phyloP scores from a whole-genome alignment of 805 yeast species.

The Grigorovia transvaalensis region DNA sequence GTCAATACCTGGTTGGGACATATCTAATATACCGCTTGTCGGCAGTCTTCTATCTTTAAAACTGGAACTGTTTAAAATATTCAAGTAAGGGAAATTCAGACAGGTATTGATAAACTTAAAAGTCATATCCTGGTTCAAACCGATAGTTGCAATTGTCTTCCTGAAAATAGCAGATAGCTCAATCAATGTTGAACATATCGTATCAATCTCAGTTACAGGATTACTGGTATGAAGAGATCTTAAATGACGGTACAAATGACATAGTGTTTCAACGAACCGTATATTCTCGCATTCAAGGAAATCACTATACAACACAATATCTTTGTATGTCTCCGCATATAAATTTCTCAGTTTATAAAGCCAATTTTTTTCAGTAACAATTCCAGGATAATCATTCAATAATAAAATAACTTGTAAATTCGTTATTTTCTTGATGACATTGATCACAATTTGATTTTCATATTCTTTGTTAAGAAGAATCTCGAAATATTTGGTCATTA shows the following conservation, averaged over 20 bases:
- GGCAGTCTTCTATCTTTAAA: conserved; percentile 18
- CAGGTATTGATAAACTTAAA: conserved; percentile 16
- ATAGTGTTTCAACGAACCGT: conserved; percentile 8
- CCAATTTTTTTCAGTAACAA: not conserved
- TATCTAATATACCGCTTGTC: not conserved
- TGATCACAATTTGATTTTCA: conserved; percentile 19
- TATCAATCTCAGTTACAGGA: not conserved
- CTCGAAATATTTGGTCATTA: conserved; percentile 10
- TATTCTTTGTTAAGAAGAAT: conserved; percentile 18
- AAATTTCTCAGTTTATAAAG: conserved; percentile 17
- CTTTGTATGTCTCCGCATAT: conserved; percentile 25
- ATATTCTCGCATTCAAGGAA: conserved; percentile 18
- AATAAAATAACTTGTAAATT: conserved; percentile 27
- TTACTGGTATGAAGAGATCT: conserved; percentile 7
- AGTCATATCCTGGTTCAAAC: conserved; percentile 9
- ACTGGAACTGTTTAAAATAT: conserved; percentile 6
- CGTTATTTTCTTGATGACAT: conserved; percentile 24
- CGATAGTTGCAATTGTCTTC: conserved; percentile 7
- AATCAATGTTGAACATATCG: conserved; percentile 5
- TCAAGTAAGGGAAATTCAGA: conserved; percentile 15
- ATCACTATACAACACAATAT: conserved; percentile 26
- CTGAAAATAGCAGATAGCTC: conserved; percentile 6
- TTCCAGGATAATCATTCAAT: conserved; percentile 3
- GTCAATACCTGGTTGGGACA: not conserved
- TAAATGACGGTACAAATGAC: conserved; percentile 14